Percentiles rank a stretch among this genome's conserved stretches.
phyloP scores from a whole-genome alignment of 768 basidiomycete genomes.

The Paxillus ammoniavirescens region DNA sequence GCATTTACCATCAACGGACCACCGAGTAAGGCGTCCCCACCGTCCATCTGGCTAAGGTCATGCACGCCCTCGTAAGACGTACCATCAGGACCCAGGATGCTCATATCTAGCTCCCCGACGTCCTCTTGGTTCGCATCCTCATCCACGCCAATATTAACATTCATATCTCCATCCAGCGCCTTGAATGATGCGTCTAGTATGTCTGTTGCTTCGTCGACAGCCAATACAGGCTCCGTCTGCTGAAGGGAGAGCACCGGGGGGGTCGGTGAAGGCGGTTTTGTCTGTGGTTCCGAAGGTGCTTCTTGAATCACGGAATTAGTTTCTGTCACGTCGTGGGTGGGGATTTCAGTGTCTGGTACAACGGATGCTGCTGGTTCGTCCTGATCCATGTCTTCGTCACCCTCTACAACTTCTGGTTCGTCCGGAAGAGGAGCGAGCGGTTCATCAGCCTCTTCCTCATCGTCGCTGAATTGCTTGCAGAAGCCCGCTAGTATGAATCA shows the following conservation, averaged over 20 bases:
- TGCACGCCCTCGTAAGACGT: constrained; percentile 51
- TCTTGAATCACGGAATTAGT: constrained; percentile 34
- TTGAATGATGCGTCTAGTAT: constrained; percentile 57
- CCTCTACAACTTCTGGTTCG: constrained; percentile 74
- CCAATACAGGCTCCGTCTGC: constrained; percentile 45
- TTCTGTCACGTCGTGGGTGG: constrained; percentile 38
- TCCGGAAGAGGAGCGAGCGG: constrained; percentile 78
- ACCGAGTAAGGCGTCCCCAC: constrained; percentile 53
- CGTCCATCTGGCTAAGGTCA: constrained; percentile 57
- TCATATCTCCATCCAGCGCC: constrained; percentile 47
- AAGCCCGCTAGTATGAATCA: constrained; percentile 4
- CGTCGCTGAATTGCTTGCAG: constrained; percentile 81
- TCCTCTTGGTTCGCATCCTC: constrained; percentile 28
- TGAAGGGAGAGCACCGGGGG: constrained; percentile 59
- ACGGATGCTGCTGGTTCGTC: constrained; percentile 51
- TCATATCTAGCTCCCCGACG: constrained; percentile 59
- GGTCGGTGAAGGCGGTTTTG: constrained; percentile 66
- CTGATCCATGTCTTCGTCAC: constrained; percentile 72
- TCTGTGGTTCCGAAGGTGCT: constrained; percentile 47
- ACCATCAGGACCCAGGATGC: constrained; percentile 64
- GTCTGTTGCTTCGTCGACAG: constrained; percentile 37
- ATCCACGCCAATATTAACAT: constrained; percentile 40
- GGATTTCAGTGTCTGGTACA: constrained; percentile 35
- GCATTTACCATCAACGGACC: constrained; percentile 58
- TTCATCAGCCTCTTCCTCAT: constrained; percentile 77